A percentile compares a stretch with the other conserved stretches of the same genome.
phyloP scores from a whole-genome alignment of 768 basidiomycete genomes.

The Podaxis pistillaris region DNA sequence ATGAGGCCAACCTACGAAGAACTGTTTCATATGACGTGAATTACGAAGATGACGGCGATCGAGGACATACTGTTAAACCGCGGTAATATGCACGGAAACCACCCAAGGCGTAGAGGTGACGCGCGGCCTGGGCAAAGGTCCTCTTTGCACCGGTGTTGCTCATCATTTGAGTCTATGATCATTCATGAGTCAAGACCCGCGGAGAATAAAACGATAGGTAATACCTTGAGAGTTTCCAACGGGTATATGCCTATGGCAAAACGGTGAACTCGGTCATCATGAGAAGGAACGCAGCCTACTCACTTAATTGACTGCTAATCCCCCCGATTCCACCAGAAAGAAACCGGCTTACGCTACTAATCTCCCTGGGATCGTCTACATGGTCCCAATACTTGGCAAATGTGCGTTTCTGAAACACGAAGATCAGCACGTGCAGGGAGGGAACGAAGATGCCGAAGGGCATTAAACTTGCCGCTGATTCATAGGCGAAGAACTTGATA shows the following conservation, averaged over 20 bases:
- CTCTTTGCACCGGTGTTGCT: slow-evolving; percentile 63
- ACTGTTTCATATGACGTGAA: not conserved
- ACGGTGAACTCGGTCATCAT: slow-evolving; percentile 19
- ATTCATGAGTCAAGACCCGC: slow-evolving; percentile 10
- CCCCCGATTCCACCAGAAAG: slow-evolving; percentile 95
- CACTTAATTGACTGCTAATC: slow-evolving; percentile 88
- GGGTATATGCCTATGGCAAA: slow-evolving; percentile 81
- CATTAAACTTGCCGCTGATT: slow-evolving; percentile 71
- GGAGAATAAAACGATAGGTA: slow-evolving; percentile 9
- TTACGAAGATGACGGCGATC: not conserved
- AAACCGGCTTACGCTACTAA: slow-evolving; percentile 91
- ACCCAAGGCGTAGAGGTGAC: slow-evolving; percentile 75
- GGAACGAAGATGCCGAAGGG: slow-evolving; percentile 12
- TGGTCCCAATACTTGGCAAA: slow-evolving; percentile 91
- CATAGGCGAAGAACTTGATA: slow-evolving; percentile 96
- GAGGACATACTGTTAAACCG: slow-evolving; percentile 72
- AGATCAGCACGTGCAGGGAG: slow-evolving; percentile 15
- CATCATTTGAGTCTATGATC: slow-evolving; percentile 88
- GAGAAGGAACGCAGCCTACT: slow-evolving; percentile 27
- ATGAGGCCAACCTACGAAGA: slow-evolving; percentile 78
- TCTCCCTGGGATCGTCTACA: slow-evolving; percentile 84
- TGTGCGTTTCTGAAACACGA: slow-evolving; percentile 72
- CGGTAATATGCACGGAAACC: slow-evolving; percentile 86
- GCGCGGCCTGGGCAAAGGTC: slow-evolving; percentile 60
- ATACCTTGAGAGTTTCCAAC: slow-evolving; percentile 91